Base-by-base conservation (phyloP, 208 protist genomes). In the Crithidia bombi region DNA sequence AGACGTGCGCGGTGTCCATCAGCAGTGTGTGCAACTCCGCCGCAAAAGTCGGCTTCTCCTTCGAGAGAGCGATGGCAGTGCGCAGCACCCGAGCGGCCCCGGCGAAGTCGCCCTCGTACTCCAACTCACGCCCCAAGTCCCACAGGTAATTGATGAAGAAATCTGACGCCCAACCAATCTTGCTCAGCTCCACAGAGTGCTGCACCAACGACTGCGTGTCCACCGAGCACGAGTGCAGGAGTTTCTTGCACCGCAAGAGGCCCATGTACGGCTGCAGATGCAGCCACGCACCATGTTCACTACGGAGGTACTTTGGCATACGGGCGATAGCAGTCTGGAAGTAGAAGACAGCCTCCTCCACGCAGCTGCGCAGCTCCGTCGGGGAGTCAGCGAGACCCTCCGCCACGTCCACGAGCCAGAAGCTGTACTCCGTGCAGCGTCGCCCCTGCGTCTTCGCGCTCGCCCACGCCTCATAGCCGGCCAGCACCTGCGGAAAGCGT, bases 261-360 rank as follows among this genome's bases (percentile, higher is more conserved):
- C 89, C 89, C 21, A 87, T 89, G 67, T 91, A 91, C 17, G 89
- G 89, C 65, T 91, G 83, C 17, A 91, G 69, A 47, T 94, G 83
- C 25, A 94, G 74, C 89, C 89, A 94, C 25, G 84, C 79, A 32
- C 89, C 89, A 66, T 90, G 83, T 47, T 94, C 89, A 74, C 83
- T 91, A 21, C 81, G 71, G 44, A 94, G 76, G 47, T 89, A 91
- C 32, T 36, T 54, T n/a, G 89, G 89, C 49, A 91, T 73, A 30
- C 82, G 75, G n/a, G 33, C 62, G 61, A 91, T 85, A n/a, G 89
- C 85, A n/a, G 54, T 80, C 41, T 77, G 75, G 30, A 94, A 94
- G 62, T 90, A 81, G 30, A 64, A 52, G 19, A 73, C 72, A 12
- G 86, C 85, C 81, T 91, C 83, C 65, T 91, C 86, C 12, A 89